Base-by-base conservation (phyloP, 768 basidiomycete species). In the Naganishia onofrii region DNA sequence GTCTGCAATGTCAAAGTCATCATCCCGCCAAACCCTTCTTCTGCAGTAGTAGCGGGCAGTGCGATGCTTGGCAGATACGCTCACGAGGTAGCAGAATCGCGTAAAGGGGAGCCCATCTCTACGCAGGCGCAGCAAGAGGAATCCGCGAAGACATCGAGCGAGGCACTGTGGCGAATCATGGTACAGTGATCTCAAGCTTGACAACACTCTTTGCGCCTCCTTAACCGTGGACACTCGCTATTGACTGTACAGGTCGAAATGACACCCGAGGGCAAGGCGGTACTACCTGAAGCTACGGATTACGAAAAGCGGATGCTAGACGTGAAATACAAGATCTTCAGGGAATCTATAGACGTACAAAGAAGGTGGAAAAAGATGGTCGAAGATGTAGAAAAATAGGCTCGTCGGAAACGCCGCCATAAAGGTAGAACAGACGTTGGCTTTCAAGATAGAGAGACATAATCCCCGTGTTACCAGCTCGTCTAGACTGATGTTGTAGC, bases 1-100 rank as follows among this genome's bases (percentile, higher is more conserved):
- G 87, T 87, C 28, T 96, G 94, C 77, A 82, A 83, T 60, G 86
- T 93, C 82, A 88, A 89, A 3, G 87, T 98, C 65, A 86, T 96
- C 44, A 84, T 96, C 42, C 95, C 96, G 0, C 84, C 83, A 68
- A 89, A 88, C 70, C 84, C 87, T 71, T 86, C 87, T 0, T 89
- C 87, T 0, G 90, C 94, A 0, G 96, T 98, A 38, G 93, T 95
- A 3, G 85, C 91, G 13, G 96, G 96, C 0, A 88, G 92, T 0
- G 93, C 95, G 8, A 95, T 99, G 90, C 85, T 99, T 19, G 96
- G 90, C 17, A 85, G 91, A 66, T 90, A 91, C 76, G 94, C 95
- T 2, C 86, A 86, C 29, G 89, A 90, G 74, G 79, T 84, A 26
- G 74, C 78, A 48, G 72, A 74, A 36, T 77, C 76, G 53, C 58